Conservation (phyloP, 1,139 yeast species). For the Diutina scorzettiae region DNA sequence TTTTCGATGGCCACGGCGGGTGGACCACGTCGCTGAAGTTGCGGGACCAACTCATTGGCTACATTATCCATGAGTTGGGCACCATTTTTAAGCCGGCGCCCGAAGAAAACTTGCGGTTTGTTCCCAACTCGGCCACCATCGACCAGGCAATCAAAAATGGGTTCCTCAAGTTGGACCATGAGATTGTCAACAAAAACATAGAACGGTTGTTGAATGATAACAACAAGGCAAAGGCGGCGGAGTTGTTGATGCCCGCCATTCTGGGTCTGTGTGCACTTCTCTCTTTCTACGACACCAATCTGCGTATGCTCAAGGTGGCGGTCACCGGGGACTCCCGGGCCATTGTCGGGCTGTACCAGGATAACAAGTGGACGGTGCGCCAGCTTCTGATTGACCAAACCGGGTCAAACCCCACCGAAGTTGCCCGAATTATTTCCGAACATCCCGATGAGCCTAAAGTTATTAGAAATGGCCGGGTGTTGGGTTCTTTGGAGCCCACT, state of each 20-base stretch:
- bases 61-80: slow-evolving; percentile 69
- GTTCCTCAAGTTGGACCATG: slow-evolving; percentile 73
- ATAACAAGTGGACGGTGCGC: slow-evolving; percentile 75
- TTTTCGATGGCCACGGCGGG: slow-evolving; percentile 96
- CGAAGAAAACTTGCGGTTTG: slow-evolving; percentile 26
- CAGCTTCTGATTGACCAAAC: slow-evolving; percentile 90
- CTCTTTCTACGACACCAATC: slow-evolving; percentile 72
- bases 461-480: slow-evolving; percentile 76
- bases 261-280: slow-evolving; percentile 91
- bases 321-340: slow-evolving; percentile 97
- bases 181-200: slow-evolving; percentile 68
- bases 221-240: slow-evolving; percentile 51
- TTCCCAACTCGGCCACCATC: slow-evolving; percentile 55
- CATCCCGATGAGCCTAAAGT: slow-evolving; percentile 88
- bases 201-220: slow-evolving; percentile 56
- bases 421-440: slow-evolving; percentile 67
- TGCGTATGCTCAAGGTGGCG: slow-evolving; percentile 71
- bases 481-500: slow-evolving; percentile 83
- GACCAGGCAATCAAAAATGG: slow-evolving; percentile 78
- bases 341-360: slow-evolving; percentile 61
- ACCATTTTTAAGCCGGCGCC: slow-evolving; percentile 47
- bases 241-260: slow-evolving; percentile 78
- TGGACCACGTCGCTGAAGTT: slow-evolving; percentile 84
- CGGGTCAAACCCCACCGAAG: slow-evolving; percentile 84
- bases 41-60: slow-evolving; percentile 64